A percentile compares a stretch with the other conserved stretches of the same genome.
phyloP scores from a whole-genome alignment of 106 monocot genomes.

The Dendrobium chrysotoxum region DNA sequence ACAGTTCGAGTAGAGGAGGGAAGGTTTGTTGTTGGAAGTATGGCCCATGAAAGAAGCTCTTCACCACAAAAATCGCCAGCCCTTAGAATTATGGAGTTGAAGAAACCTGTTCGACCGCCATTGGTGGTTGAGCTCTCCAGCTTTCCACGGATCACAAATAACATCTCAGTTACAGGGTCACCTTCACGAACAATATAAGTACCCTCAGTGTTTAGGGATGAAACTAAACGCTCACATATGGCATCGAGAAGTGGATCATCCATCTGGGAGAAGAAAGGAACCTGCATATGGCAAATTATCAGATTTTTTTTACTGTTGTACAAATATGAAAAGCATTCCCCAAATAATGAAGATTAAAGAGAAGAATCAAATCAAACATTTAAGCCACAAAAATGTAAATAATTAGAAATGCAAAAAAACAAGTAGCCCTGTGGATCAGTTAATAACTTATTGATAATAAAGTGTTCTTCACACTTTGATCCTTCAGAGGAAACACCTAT shows the following conservation, averaged over 20 bases:
- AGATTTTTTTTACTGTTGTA: background rate
- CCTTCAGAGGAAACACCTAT: too few relatives aligned
- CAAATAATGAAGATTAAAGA: background rate
- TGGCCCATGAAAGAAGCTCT: slow-evolving; percentile 78
- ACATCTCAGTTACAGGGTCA: slow-evolving; percentile 82
- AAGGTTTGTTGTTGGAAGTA: slow-evolving; percentile 52
- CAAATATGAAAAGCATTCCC: background rate
- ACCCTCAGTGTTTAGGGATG: slow-evolving; percentile 55
- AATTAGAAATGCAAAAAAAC: background rate
- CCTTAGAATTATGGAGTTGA: slow-evolving; percentile 65
- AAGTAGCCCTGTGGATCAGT: too few relatives aligned
- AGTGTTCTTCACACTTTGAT: too few relatives aligned
- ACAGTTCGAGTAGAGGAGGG: slow-evolving; percentile 76
- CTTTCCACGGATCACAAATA: slow-evolving; percentile 73
- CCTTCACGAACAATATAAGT: slow-evolving; percentile 79
- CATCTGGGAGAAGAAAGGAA: slow-evolving; percentile 46
- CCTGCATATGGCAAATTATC: slow-evolving; percentile 27
- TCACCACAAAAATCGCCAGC: slow-evolving; percentile 86
- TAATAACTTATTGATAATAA: too few relatives aligned
- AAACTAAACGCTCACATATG: slow-evolving; percentile 76
- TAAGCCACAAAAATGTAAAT: background rate
- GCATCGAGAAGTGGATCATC: slow-evolving; percentile 71
- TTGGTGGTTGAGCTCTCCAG: slow-evolving; percentile 84
- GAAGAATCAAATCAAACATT: background rate
- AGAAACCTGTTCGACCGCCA: slow-evolving; percentile 71